Conservation (phyloP, 495 filamentous ascomycete genomes). For the Saxispiralis lemnorum region DNA sequence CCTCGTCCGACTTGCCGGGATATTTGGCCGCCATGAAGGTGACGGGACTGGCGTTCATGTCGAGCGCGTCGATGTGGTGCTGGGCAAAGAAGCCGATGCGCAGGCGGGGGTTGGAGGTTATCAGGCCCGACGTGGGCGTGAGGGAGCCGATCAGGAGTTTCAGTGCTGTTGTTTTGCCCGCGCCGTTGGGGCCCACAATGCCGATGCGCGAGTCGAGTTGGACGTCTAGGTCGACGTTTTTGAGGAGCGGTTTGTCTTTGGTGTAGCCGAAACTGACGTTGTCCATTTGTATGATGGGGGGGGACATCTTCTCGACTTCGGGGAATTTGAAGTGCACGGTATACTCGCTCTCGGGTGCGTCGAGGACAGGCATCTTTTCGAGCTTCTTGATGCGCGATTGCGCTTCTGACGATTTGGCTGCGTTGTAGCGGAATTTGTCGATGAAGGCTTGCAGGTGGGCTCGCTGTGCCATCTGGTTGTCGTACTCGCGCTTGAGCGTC, state of each 20-base stretch:
- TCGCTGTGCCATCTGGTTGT: conserved; percentile 88
- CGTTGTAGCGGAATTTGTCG: conserved; percentile 99
- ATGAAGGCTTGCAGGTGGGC: conserved; percentile 92
- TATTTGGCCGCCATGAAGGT: conserved; percentile 89
- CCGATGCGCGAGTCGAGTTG: conserved; percentile 96
- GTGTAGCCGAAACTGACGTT: conserved; percentile 83
- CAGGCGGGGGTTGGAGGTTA: conserved; percentile 72
- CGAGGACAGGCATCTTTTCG: conserved; percentile 84
- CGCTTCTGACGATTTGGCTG: conserved; percentile 93
- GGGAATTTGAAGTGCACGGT: conserved; percentile 95
- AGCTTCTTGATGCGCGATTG: conserved; percentile 98
- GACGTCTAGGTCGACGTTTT: conserved; percentile 81
- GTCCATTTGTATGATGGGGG: conserved; percentile 95
- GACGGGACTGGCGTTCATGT: conserved; percentile 73
- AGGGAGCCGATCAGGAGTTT: conserved; percentile 86
- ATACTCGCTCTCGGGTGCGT: conserved; percentile 85
- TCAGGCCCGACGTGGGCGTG: conserved; percentile 54
- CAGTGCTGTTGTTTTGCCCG: conserved; percentile 91
- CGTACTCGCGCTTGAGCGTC: conserved; percentile 91
- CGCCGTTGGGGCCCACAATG: conserved; percentile 96
- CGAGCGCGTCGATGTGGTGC: conserved; percentile 93
- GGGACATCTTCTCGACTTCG: conserved; percentile 91
- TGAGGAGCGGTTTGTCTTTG: conserved; percentile 60
- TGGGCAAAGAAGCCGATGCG: conserved; percentile 94
- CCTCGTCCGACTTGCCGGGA: conserved; percentile 81